Percentiles rank a stretch among this genome's conserved stretches.
Conservation (phyloP, 495 filamentous ascomycete species). For the Glonium stellatum region DNA sequence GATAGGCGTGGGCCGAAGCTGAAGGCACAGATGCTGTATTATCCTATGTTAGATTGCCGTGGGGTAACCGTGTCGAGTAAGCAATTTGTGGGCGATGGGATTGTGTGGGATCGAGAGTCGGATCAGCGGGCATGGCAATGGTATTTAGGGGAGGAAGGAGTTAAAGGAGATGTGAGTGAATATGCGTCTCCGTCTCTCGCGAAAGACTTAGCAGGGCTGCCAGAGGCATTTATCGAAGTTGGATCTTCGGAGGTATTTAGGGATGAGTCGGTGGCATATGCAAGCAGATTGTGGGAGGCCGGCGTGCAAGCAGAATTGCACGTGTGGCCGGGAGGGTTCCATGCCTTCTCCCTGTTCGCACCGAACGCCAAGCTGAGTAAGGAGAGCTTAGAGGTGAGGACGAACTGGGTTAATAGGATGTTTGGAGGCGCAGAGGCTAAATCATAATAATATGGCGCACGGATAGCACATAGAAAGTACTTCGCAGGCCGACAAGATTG, state of each 20-base stretch:
- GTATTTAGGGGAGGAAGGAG: background rate
- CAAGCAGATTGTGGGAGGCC: background rate
- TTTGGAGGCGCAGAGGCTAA: too few species aligned
- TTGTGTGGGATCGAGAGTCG: background rate
- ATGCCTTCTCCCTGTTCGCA: background rate
- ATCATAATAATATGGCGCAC: too few species aligned
- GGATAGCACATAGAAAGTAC: too few species aligned
- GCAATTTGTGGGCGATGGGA: background rate
- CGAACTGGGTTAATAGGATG: background rate
- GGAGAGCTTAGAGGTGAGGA: background rate
- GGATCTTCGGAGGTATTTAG: background rate
- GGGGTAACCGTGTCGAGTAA: conserved; percentile 1
- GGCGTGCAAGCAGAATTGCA: conserved; percentile 1
- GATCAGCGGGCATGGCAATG: background rate
- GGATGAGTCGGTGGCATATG: background rate
- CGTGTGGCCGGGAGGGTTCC: conserved; percentile 1
- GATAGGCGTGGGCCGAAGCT: conserved; percentile 34
- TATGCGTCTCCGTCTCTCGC: background rate
- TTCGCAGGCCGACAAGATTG: too few species aligned
- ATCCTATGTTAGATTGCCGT: conserved; percentile 44
- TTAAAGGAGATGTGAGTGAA: background rate
- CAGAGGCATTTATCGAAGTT: background rate
- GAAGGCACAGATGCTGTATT: conserved; percentile 44
- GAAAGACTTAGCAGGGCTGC: background rate
- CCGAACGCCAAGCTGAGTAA: background rate